phyloP scores from a whole-genome alignment of 306 rosid genomes.

The Lathyrus aphaca region DNA sequence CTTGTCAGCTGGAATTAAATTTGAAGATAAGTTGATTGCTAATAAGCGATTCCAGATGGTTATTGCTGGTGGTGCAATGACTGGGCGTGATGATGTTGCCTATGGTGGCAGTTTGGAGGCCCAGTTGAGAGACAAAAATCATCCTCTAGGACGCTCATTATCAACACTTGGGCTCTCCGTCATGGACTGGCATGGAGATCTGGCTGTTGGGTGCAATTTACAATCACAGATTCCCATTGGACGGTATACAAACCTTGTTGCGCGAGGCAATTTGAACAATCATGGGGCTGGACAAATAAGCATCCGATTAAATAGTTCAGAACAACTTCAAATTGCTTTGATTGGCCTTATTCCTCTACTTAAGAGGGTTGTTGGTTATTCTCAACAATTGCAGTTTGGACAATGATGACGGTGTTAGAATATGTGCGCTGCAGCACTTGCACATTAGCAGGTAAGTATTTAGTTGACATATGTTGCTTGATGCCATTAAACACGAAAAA shows the following conservation, averaged over 20 bases:
- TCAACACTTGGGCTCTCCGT: slow-evolving; percentile 88
- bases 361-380: slow-evolving; percentile 57
- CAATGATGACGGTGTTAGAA: slow-evolving; percentile 49
- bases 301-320: slow-evolving; percentile 85
- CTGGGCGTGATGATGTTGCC: slow-evolving; percentile 80
- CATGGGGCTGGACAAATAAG: slow-evolving; percentile 93
- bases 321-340: slow-evolving; percentile 86
- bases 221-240: slow-evolving; percentile 92
- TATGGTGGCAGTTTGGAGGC: slow-evolving; percentile 98
- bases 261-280: slow-evolving; percentile 81
- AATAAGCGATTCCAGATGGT: slow-evolving; percentile 71
- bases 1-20: slow-evolving; percentile 74
- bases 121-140: slow-evolving; percentile 86
- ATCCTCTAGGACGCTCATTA: slow-evolving; percentile 79
- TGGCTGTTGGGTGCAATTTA: slow-evolving; percentile 83
- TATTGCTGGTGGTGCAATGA: slow-evolving; percentile 87
- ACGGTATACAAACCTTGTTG: slow-evolving; percentile 71
- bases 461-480: slow-evolving; percentile 18
- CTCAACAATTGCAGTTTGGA: slow-evolving; percentile 63
- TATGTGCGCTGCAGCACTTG: slow-evolving; percentile 45
- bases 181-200: slow-evolving; percentile 99
- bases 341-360: slow-evolving; percentile 74
- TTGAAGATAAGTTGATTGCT: slow-evolving; percentile 83
- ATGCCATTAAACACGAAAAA: slow-evolving; percentile 8
- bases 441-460: slow-evolving; percentile 42